A percentile compares a stretch with the other conserved stretches of the same genome.
phyloP scores from a whole-genome alignment of 2,329 filamentous ascomycete species.

The Monilinia polystroma region DNA sequence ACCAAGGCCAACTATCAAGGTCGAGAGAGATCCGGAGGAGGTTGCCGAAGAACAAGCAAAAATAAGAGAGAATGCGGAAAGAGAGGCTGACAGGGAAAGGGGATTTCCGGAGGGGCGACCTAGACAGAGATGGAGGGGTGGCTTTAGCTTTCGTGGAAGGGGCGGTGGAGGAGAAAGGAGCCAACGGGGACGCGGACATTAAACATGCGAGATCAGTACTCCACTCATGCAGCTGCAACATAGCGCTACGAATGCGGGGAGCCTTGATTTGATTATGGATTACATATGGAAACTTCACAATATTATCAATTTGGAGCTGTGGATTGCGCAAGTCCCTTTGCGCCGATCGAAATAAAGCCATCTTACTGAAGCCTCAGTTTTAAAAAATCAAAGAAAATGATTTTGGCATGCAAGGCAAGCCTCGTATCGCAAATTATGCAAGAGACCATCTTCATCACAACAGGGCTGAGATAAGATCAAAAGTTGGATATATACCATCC shows the following conservation, averaged over 20 bases:
- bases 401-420: not conserved
- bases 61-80: conserved; percentile 52
- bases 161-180: conserved; percentile 31
- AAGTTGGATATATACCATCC: not conserved
- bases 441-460: conserved; percentile 10
- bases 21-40: conserved; percentile 55
- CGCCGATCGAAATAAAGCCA: not conserved
- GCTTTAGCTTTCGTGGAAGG: conserved; percentile 33
- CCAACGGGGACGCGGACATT: conserved; percentile 25
- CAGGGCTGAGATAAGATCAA: conserved; percentile 15
- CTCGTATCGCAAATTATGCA: conserved; percentile 9
- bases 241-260: conserved; percentile 10
- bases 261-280: not conserved
- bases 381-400: not conserved
- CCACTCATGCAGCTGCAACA: conserved; percentile 12
- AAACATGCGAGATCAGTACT: conserved; percentile 5
- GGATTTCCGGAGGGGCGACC: conserved; percentile 35
- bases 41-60: conserved; percentile 60
- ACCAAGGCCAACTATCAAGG: conserved; percentile 71
- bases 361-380: not conserved
- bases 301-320: not conserved
- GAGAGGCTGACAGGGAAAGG: conserved; percentile 48
- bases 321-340: not conserved
- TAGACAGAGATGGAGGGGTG: conserved; percentile 32
- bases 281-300: not conserved